These are phyloP conservation scores for Batkoa obscura DNA, from an alignment of 371 early-diverging fungal genomes.

Conservation along the genomic window DNA sequence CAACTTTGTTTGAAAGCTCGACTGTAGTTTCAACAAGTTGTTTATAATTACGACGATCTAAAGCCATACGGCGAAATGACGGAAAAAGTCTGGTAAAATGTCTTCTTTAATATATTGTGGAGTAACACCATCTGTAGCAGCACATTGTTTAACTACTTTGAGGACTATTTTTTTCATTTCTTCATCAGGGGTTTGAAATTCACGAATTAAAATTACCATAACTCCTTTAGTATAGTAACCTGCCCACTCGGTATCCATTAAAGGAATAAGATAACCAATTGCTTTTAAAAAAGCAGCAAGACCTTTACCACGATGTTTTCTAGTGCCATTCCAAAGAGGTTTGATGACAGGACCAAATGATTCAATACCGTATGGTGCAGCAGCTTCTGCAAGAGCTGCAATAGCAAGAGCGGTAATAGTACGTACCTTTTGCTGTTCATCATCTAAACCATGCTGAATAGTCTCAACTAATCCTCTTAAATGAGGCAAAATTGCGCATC, in stretches of 20 bases:
- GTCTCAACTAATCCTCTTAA: constrained; percentile 77
- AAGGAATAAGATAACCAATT: constrained; percentile 88
- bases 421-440: constrained; percentile 90
- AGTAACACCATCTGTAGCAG: constrained; percentile 81
- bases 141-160: constrained; percentile 89
- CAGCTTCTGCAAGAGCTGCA: constrained; percentile 90
- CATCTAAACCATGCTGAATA: constrained; percentile 78
- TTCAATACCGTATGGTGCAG: constrained; percentile 96
- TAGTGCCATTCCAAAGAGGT: constrained; percentile 85
- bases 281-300: constrained; percentile 96
- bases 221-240: constrained; percentile 83
- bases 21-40: constrained; percentile 92
- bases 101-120: constrained; percentile 66
- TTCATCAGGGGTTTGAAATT: constrained; percentile 93
- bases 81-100: constrained; percentile 86
- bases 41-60: constrained; percentile 80
- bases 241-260: constrained; percentile 92
- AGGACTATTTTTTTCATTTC: constrained; percentile 96
- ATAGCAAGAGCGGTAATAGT: constrained; percentile 88
- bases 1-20: constrained; percentile 81
- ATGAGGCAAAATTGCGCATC: constrained; percentile 89
- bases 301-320: constrained; percentile 89
- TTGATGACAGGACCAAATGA: constrained; percentile 78
- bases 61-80: constrained; percentile 89
- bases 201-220: constrained; percentile 78